Evolutionary conservation across 2,329 filamentous ascomycete genomes (phyloP), one percentile per base, ranked within the genome.

Genomic region (Apiospora malaysiana): DNA sequence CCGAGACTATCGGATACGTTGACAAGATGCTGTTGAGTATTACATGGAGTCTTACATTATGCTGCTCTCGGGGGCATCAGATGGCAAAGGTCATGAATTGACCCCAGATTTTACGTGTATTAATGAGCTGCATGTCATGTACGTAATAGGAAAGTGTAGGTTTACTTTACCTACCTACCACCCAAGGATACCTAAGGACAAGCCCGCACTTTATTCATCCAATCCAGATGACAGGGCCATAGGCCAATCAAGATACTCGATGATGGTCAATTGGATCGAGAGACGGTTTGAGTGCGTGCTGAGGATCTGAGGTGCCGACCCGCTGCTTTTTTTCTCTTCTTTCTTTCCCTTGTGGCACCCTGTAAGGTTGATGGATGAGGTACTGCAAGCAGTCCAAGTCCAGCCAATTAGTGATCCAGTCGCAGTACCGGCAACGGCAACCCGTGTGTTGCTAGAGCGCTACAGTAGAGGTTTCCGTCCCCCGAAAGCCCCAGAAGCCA

Each of bases 191-290:
- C n/a, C n/a, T n/a, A n/a, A n/a, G n/a, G 32, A 63, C 32, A 63
- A 63, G 56, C 27, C 51, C 18, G 27, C 18, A 59, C 51, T 59
- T 59, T 37, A 59, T 59, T 59, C 51, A 59, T 37, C 51, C 27
- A 59, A 37, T 59, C 40, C 40, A 27, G 27, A 59, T 12, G 18
- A 40, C 16, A 7, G 32, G 32, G 9, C 18, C 18, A 40, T 18
- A 40, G 56, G 56, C 56, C 56, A 40, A 63, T 63, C 56, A 63
- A 40, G 56, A 40, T 32, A 2, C 8, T 12, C 21, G 27, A 5
- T 21, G 37, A n/a, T n/a, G 12, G 40, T 63, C 56, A 40, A 63
- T 63, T 63, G 32, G 56, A 32, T 40, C 56, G 32, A 40, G 32
- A 40, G 56, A 40, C 40, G 56, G 18, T 12, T 40, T 40, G 43